A percentile compares a stretch with the other conserved stretches of the same genome.
phyloP scores from a whole-genome alignment of 257 asterid species.

The Agastache rugosa region DNA sequence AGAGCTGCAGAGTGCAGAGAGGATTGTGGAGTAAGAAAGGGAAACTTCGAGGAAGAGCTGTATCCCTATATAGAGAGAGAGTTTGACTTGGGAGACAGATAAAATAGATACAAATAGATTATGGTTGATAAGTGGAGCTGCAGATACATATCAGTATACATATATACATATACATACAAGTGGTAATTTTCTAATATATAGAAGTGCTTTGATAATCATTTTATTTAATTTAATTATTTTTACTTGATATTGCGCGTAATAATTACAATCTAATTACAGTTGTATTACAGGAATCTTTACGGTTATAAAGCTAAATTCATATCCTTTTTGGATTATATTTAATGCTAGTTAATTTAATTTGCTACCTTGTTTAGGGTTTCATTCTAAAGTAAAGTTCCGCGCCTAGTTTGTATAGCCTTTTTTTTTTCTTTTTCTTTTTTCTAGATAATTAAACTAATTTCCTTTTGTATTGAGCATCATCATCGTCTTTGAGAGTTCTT shows the following conservation, averaged over 20 bases:
- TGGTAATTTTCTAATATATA: background rate
- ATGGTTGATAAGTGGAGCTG: conserved; percentile 45
- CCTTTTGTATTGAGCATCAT: background rate
- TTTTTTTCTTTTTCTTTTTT: background rate
- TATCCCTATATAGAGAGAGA: conserved; percentile 11
- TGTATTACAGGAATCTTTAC: conserved; percentile 8
- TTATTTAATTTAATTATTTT: background rate
- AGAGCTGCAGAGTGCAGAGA: background rate
- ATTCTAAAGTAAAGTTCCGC: background rate
- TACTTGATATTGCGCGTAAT: background rate
- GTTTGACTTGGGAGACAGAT: conserved; percentile 28
- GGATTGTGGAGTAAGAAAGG: background rate
- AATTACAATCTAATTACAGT: conserved; percentile 19
- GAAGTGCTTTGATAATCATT: conserved; percentile 29
- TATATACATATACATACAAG: background rate
- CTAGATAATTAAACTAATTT: background rate
- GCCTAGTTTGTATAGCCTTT: background rate
- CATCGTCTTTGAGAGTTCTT: background rate
- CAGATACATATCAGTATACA: too few relatives aligned
- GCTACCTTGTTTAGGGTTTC: background rate
- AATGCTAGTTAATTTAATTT: background rate
- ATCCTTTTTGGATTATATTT: background rate
- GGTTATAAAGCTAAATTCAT: background rate
- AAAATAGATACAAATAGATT: too few relatives aligned
- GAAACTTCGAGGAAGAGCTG: conserved; percentile 12